Base-by-base conservation (phyloP, 2,329 filamentous ascomycete genomes). In the Aspergillus fumigatus region DNA sequence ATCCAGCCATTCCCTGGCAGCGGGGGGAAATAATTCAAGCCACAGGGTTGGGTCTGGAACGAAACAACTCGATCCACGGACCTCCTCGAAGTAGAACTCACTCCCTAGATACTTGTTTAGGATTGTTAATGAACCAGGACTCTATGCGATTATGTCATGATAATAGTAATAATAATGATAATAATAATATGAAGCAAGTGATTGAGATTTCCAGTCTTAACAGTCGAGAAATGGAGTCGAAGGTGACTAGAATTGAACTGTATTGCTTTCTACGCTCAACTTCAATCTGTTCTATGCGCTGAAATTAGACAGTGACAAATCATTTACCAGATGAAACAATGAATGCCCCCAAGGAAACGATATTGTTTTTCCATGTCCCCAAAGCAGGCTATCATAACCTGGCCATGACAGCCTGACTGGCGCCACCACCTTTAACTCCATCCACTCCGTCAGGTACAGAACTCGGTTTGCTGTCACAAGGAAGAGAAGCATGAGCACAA, bases 401-500 rank as follows among this genome's bases (percentile, higher is more conserved):
- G 52, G 62, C 59, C 51, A 60, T 50, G 40, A 55, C 52, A 5
- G 49, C 48, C 52, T 60, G 58, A 45, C 52, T 53, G 29, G 53
- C 47, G 48, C 58, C 61, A 56, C 57, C 50, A 52, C 53, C 45
- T 14, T 50, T 56, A 52, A 53, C 51, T 48, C 53, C 55, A 19
- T 58, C 45, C 35, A 48, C 53, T 49, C 35, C 54, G 50, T 52
- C 49, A 54, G 53, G 53, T 23, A 47, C 43, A 35, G 56, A 43
- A 35, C 48, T 54, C 48, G 62, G 64, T 57, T 64, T 64, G 54
- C 64, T 66, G 56, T 60, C 38, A 32, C 4, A 40, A 53, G 35
- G 59, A 60, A 29, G 50, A 56, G 55, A 55, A 50, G 48, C 38
- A 45, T 52, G 43, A 54, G 41, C 49, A 40, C 51, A 49, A 40